Base-by-base conservation (phyloP, 2,329 filamentous ascomycete species). In the Helminthosporium solani region DNA sequence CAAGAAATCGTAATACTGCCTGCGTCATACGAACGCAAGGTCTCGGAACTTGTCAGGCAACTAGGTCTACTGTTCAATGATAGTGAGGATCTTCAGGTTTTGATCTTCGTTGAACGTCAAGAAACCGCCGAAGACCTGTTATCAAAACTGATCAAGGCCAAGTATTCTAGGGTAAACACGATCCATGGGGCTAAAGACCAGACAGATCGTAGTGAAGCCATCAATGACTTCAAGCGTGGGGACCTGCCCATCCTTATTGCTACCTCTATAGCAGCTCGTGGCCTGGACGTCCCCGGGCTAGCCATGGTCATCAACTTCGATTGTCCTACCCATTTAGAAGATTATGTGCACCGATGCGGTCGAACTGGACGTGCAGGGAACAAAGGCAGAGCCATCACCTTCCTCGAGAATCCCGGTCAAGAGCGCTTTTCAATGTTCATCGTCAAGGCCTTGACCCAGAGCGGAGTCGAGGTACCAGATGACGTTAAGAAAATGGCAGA, bases 261-360 rank as follows among this genome's bases (percentile, higher is more conserved):
- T 9, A 99, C 94, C 0, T 96, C 92, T 9, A 90, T 99, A 47
- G 94, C 94, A 31, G 94, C 94, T 40, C 88, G 94, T 70, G 94
- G 94, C 50, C 77, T 99, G 33, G 94, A 99, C 68, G 92, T 99
- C 35, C 96, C 96, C 72, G 90, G 95, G 67, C 78, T 99, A 27
- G 96, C 95, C 70, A 80, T 97, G 25, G 94, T 99, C 7, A 85
- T 99, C 73, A 97, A 97, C 72, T 96, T 90, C 66, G 91, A 96
- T 64, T 88, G 87, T 1, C 92, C 91, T 1, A 95, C 95, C 61
- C 91, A 97, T 72, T 73, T 96, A 51, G 94, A 99, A 72, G 94
- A 97, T 65, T 97, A 97, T 63, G 92, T 97, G 33, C 94, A 96
- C 69, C 86, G 94, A 53, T 90, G 88, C 44, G 94, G 94, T 38